phyloP scores from a whole-genome alignment of 192 early-diverging fungal species.

The Podila minutissima region DNA sequence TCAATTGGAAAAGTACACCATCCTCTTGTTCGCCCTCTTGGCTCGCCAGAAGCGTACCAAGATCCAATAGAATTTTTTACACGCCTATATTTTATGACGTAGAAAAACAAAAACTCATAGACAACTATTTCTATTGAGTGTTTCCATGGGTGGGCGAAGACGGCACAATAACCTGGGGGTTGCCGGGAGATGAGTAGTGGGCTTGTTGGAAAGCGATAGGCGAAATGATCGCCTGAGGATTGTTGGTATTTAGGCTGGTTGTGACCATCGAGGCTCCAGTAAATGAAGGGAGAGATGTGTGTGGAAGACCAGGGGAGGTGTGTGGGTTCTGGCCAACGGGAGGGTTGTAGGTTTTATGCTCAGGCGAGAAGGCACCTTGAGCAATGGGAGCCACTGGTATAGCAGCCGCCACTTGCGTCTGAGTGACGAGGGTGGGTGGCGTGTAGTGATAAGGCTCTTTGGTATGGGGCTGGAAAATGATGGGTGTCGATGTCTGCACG shows the following conservation, averaged over 20 bases:
- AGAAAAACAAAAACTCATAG: not conserved
- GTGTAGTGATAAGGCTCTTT: not conserved
- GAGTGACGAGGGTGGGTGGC: not conserved
- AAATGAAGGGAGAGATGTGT: not conserved
- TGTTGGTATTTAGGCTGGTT: not conserved
- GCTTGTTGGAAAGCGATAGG: not conserved
- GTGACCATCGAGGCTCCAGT: not conserved
- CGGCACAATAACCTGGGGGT: not conserved
- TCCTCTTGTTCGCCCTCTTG: constrained; percentile 67
- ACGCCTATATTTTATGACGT: not conserved
- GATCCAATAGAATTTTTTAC: not conserved
- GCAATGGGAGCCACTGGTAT: not conserved
- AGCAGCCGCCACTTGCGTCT: not conserved
- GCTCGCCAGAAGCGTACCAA: constrained; percentile 21
- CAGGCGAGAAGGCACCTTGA: not conserved
- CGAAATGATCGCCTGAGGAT: not conserved
- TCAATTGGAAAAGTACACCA: constrained; percentile 80
- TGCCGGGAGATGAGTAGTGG: not conserved
- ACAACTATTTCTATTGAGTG: not conserved
- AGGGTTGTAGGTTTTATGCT: not conserved
- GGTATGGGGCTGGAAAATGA: not conserved
- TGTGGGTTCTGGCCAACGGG: constrained; percentile 1
- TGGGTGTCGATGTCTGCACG: not conserved
- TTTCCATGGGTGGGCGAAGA: not conserved
- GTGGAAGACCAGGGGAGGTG: not conserved